A percentile compares a stretch with the other conserved stretches of the same genome.
phyloP scores from a whole-genome alignment of 306 rosid genomes.

The Myrica gale region DNA sequence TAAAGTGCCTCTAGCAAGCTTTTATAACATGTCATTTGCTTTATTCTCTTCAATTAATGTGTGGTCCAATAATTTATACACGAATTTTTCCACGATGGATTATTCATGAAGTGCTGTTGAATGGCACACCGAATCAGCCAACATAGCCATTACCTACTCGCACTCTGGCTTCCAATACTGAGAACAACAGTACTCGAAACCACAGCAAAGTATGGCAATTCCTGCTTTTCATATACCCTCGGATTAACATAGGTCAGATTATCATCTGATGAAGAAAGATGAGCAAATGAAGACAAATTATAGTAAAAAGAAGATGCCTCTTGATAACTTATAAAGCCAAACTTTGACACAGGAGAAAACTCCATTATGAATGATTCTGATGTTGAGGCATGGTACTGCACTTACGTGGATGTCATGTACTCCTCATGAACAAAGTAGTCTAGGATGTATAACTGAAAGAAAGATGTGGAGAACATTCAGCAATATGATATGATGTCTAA shows the following conservation, averaged over 20 bases:
- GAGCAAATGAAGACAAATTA: not conserved
- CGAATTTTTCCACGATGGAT: not conserved
- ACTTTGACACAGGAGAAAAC: not conserved
- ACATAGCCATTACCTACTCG: not conserved
- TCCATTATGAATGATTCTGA: not conserved
- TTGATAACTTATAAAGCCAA: not conserved
- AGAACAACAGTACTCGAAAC: not conserved
- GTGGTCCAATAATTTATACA: not conserved
- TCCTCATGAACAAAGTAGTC: slow-evolving; percentile 93
- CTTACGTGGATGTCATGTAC: slow-evolving; percentile 99
- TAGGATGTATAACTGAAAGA: slow-evolving; percentile 71
- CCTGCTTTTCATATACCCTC: not conserved
- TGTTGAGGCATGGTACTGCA: slow-evolving; percentile 20
- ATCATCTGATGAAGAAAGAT: not conserved
- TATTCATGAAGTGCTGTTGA: not conserved
- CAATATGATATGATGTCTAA: not conserved
- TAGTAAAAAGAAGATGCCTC: not conserved
- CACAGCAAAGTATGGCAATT: not conserved
- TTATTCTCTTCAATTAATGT: not conserved
- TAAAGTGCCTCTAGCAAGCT: not conserved
- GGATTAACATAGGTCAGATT: not conserved
- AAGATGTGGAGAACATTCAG: slow-evolving; percentile 22
- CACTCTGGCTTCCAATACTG: not conserved
- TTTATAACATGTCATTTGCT: not conserved
- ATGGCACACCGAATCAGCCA: not conserved